Evolutionary conservation across 2,329 filamentous ascomycete genomes (phyloP).

Genomic region (Penicillium verrucosum): DNA sequence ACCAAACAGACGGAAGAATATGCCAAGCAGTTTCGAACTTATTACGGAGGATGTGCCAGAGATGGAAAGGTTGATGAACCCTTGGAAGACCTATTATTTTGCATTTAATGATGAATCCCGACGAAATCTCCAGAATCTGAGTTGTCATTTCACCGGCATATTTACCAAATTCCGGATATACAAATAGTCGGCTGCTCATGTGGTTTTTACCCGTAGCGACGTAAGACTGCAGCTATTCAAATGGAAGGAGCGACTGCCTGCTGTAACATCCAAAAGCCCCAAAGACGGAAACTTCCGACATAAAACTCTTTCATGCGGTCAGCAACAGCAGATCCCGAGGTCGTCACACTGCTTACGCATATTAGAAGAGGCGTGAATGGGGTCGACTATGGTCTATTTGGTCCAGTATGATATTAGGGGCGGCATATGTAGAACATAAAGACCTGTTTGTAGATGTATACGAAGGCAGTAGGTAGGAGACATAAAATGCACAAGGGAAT

Average conservation of each 20-base stretch:
- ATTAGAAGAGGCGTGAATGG: too few relatives aligned
- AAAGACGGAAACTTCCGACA: too few relatives aligned
- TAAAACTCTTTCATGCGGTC: too few relatives aligned
- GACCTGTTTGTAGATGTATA: not conserved
- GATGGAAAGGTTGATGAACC: slow-evolving; percentile 32
- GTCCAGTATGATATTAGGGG: not conserved
- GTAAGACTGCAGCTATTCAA: too few relatives aligned
- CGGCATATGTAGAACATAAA: not conserved
- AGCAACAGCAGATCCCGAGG: too few relatives aligned
- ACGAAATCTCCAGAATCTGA: not conserved
- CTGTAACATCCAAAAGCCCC: too few relatives aligned
- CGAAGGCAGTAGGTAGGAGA: not conserved
- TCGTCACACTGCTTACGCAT: too few relatives aligned
- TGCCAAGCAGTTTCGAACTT: slow-evolving; percentile 56
- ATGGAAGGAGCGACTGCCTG: too few relatives aligned
- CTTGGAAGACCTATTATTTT: slow-evolving; percentile 69
- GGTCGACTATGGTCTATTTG: not conserved
- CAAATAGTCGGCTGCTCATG: not conserved
- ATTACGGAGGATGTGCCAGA: slow-evolving; percentile 64
- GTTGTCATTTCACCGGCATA: not conserved
- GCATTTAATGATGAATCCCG: slow-evolving; percentile 42
- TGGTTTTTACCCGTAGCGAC: too few relatives aligned
- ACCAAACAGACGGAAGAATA: slow-evolving; percentile 52
- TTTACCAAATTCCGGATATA: not conserved
- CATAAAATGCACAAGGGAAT: not conserved